Evolutionary conservation across 148 eudicot species (phyloP), one percentile per base, ranked within the genome.

Genomic region (Salicornia ramosissima): DNA sequence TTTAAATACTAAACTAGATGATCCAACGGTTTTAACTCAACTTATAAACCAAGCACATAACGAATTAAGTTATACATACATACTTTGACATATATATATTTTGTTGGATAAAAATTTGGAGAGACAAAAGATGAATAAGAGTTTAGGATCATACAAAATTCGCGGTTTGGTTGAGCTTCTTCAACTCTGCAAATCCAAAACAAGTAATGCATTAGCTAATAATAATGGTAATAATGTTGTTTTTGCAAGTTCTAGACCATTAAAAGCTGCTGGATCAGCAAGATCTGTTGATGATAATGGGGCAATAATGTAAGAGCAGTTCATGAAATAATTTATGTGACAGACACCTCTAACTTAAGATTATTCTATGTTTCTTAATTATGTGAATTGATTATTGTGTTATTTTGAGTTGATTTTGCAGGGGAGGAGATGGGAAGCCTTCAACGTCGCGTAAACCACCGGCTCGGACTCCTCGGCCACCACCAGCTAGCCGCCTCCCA

Each of bases 91-190:
- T 3, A 1, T 2, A 28, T 6, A 1, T 28, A 16, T 18, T 31
- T 58, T 64, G 24, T 39, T 60, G 24, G 31, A 15, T 25, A 30
- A 58, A 40, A 58, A 58, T 33, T 49, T 49, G 9, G 10, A 28
- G 21, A 36, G 5, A 28, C 14, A 26, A 66, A 66, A 40, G 58
- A 78, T 78, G 63, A 78, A 64, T 42, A 68, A 14, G 19, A 52
- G 46, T 55, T 19, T 70, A 56, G 74, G 74, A 56, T 70, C 79
- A 45, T 70, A 66, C 55, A 77, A 60, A 40, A 69, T 78, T 58
- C 78, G 77, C 8, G 71, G 81, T 21, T 51, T 78, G 42, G 5
- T 77, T 46, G 80, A 69, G 40, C 69, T 81, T 69, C 9, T 77
- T 54, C 59, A 63, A 52, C 63, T 72, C 10, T 72, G 62, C 47